Percentiles rank a stretch among this genome's conserved stretches.
These are phyloP conservation scores for Diaporthe aspalathi DNA, from an alignment of 2,329 filamentous ascomycete species.

Conservation along the genomic window DNA sequence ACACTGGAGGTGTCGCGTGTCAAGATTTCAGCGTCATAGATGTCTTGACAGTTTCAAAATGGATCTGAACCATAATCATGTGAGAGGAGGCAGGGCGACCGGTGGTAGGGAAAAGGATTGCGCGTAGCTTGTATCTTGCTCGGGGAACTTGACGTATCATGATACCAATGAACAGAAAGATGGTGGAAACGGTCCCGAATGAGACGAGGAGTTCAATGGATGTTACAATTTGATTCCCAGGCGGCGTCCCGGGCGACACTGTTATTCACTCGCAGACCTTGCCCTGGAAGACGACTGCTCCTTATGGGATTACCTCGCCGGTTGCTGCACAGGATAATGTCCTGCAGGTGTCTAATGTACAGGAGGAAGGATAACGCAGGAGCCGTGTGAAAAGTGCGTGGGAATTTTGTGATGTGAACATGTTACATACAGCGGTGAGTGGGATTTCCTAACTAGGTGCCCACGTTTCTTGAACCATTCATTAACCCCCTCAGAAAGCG, in stretches of 20 bases:
- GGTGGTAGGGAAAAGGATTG: not conserved
- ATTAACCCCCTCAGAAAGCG: not conserved
- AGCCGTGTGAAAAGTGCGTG: not conserved
- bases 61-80: not conserved
- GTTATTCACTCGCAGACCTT: not conserved
- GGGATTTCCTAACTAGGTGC: not conserved
- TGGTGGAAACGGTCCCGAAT: not conserved
- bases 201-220: not conserved
- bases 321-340: not conserved
- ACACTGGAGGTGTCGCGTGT: conserved; percentile 82
- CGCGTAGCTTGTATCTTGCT: not conserved
- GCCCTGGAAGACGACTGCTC: not conserved
- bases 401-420: not conserved
- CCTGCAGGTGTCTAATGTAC: not conserved
- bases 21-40: conserved; percentile 60
- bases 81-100: not conserved
- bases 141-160: conserved; percentile 8
- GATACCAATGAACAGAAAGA: conserved; percentile 30
- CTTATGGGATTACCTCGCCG: not conserved
- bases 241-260: too few species aligned
- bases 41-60: not conserved
- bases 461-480: not conserved
- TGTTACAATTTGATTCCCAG: too few species aligned
- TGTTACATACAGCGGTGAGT: conserved; percentile 19
- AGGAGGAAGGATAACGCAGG: not conserved